A percentile compares a stretch with the other conserved stretches of the same genome.
These are phyloP conservation scores for Mycena kentingensis DNA, from an alignment of 768 basidiomycete genomes.

Conservation along the genomic window DNA sequence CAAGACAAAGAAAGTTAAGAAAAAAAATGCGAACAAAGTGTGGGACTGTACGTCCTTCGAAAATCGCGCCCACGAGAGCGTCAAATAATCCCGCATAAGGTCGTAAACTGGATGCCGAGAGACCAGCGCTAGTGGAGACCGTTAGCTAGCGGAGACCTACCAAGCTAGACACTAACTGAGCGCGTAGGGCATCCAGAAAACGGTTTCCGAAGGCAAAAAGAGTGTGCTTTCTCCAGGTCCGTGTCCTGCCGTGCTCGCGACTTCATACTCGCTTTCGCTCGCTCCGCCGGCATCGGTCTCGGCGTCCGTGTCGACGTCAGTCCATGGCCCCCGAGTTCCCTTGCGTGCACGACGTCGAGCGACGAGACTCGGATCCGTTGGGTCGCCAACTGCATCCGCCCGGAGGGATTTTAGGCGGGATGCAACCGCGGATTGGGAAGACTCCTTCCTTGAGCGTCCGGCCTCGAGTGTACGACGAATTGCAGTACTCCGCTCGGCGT, in stretches of 20 bases:
- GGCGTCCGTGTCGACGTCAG: conserved; percentile 70
- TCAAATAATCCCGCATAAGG: conserved; percentile 92
- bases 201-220: conserved; percentile 85
- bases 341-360: conserved; percentile 59
- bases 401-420: conserved; percentile 69
- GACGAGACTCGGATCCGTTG: conserved; percentile 53
- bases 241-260: conserved; percentile 77
- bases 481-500: conserved; percentile 80
- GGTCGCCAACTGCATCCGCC: conserved; percentile 50
- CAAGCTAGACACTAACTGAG: conserved; percentile 59
- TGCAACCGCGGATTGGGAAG: conserved; percentile 69
- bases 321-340: conserved; percentile 70
- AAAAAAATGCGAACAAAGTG: conserved; percentile 46
- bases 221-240: conserved; percentile 86
- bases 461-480: conserved; percentile 84
- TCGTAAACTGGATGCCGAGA: conserved; percentile 94
- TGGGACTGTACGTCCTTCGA: conserved; percentile 94
- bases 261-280: conserved; percentile 87
- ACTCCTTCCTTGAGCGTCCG: conserved; percentile 76
- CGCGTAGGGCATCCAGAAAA: conserved; percentile 94
- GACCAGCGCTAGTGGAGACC: conserved; percentile 62
- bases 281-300: conserved; percentile 77
- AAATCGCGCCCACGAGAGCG: conserved; percentile 93
- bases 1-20: neutral
- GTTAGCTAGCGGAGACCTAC: conserved; percentile 11